A percentile compares a stretch with the other conserved stretches of the same genome.
phyloP scores from a whole-genome alignment of 148 eudicot genomes.

The Persicaria tinctoria region DNA sequence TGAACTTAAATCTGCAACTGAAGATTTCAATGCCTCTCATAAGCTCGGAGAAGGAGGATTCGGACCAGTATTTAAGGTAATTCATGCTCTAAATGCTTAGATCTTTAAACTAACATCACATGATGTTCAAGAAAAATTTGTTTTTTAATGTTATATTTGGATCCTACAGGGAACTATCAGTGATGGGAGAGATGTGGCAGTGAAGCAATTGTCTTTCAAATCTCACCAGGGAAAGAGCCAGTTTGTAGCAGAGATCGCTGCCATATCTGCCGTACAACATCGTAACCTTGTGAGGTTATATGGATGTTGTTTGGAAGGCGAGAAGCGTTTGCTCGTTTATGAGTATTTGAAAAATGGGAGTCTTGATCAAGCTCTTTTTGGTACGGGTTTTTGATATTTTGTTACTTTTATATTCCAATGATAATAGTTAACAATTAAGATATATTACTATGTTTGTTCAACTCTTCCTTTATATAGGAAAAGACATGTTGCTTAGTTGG shows the following conservation, averaged over 20 bases:
- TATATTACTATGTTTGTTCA: not conserved
- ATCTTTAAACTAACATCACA: too few species aligned
- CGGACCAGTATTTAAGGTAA: conserved; percentile 33
- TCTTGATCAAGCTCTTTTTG: conserved; percentile 83
- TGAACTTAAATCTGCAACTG: conserved; percentile 62
- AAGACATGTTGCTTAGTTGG: conserved; percentile 47
- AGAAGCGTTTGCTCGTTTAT: conserved; percentile 64
- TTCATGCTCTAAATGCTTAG: not conserved
- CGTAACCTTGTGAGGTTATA: conserved; percentile 73
- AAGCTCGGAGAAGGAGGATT: conserved; percentile 42
- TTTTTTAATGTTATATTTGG: not conserved
- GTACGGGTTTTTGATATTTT: conserved; percentile 19
- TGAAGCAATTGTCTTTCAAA: conserved; percentile 66
- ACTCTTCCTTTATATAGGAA: conserved; percentile 24
- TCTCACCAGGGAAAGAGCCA: conserved; percentile 78
- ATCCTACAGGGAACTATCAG: conserved; percentile 52
- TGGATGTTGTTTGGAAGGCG: conserved; percentile 89
- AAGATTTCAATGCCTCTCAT: conserved; percentile 26
- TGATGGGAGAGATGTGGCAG: conserved; percentile 71
- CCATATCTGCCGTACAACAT: conserved; percentile 81
- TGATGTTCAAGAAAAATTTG: not conserved
- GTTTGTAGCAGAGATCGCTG: conserved; percentile 77
- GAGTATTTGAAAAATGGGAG: conserved; percentile 83
- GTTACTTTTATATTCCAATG: too few species aligned
- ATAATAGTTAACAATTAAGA: too few species aligned